Base-by-base conservation (phyloP, 2,329 filamentous ascomycete genomes). In the Kalmusia sp. region DNA sequence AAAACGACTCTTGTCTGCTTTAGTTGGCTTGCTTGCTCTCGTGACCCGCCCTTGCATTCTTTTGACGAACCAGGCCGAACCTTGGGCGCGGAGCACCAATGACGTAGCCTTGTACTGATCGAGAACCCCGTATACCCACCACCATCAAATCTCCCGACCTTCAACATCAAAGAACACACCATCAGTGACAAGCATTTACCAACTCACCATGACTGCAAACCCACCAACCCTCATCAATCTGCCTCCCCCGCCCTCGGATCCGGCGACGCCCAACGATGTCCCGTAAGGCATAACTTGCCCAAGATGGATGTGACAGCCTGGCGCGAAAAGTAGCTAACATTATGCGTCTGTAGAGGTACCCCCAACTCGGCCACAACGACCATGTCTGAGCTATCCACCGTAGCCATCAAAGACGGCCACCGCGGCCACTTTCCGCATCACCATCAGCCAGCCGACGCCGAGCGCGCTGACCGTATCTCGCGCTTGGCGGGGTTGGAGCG, bases 351-450 rank as follows among this genome's bases (percentile, higher is more conserved):
- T 57, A 96, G 92, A 60, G 93, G 93, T 68, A 98, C 93, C 2
- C 93, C 93, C 3, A 97, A 95, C 61, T 96, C 92, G 62, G 89
- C 90, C 34, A 96, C 91, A 3, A 97, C 93, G 11, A 96, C 92
- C 46, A 88, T 98, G 68, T 96, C 92, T 22, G 88, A 92, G 34
- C 84, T 98, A 41, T 96, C 92, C 14, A 97, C 93, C 15, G 95
- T 92, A 11, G 93, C 93, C 46, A 96, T 96, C 82, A 96, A 97
- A 77, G 93, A 98, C 72, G 93, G 93, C 64, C 92, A 97, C 70
- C 90, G 92, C 55, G 93, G 93, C 59, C 87, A 92, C 70, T 82
- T 88, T 24, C 85, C 87, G 24, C 83, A 87, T 50, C 77, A 81
- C 52, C 82, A 84, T 54, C 74, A 87, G 17, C 93, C 89, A 66